phyloP scores from a whole-genome alignment of 805 yeast genomes.

The Lachancea dasiensis region DNA sequence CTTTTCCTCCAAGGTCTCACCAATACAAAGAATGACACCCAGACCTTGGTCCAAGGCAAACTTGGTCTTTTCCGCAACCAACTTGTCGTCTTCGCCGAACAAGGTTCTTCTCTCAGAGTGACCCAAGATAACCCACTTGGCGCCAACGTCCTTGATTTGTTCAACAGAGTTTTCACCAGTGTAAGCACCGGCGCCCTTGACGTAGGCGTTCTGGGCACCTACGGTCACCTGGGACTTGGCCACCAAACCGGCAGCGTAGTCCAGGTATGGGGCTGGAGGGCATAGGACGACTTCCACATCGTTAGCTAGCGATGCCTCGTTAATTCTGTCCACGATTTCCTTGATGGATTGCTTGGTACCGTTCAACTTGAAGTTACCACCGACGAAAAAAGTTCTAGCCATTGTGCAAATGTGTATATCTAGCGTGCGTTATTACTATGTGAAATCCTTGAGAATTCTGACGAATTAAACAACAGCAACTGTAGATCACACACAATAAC shows the following conservation, averaged over 20 bases:
- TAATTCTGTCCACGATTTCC: constrained; percentile 76
- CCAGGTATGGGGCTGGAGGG: constrained; percentile 92
- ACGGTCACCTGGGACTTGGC: constrained; percentile 68
- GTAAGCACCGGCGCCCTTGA: constrained; percentile 90
- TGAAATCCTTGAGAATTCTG: constrained; percentile 3
- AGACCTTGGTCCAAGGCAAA: constrained; percentile 87
- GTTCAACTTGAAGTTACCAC: constrained; percentile 99
- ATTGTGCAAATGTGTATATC: constrained; percentile 15
- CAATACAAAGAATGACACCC: constrained; percentile 91
- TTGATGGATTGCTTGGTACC: constrained; percentile 84
- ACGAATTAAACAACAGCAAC: not conserved
- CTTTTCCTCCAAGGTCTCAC: constrained; percentile 96
- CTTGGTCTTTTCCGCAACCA: constrained; percentile 89
- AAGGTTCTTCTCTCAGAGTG: constrained; percentile 98
- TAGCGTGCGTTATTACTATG: not conserved
- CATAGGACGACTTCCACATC: constrained; percentile 90
- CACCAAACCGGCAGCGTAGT: constrained; percentile 62
- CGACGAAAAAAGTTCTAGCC: constrained; percentile 95
- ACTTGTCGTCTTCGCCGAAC: constrained; percentile 83
- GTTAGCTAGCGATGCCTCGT: constrained; percentile 66
- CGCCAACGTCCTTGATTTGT: constrained; percentile 85
- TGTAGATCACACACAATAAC: no score
- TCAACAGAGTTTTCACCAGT: constrained; percentile 94
- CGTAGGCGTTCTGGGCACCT: constrained; percentile 87
- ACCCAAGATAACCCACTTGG: constrained; percentile 91